These are phyloP conservation scores for Hura crepitans DNA, from an alignment of 441 rosid species.

Conservation along the genomic window DNA sequence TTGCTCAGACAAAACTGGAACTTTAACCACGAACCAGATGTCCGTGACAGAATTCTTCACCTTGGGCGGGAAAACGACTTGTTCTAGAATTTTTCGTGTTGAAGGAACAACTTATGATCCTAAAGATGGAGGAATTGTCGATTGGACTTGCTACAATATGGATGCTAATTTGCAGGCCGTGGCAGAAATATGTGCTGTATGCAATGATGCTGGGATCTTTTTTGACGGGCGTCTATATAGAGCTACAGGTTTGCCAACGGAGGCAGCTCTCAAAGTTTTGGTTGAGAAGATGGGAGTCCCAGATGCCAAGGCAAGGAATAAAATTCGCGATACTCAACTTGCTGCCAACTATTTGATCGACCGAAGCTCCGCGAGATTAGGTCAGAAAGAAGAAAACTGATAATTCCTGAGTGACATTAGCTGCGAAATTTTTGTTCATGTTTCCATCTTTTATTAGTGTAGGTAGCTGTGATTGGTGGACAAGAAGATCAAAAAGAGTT, in stretches of 20 bases:
- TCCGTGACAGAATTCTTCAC: slow-evolving; percentile 78
- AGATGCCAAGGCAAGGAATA: slow-evolving; percentile 44
- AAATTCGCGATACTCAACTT: slow-evolving; percentile 46
- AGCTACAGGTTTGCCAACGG: slow-evolving; percentile 91
- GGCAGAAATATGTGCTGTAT: slow-evolving; percentile 77
- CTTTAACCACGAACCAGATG: slow-evolving; percentile 90
- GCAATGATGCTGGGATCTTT: slow-evolving; percentile 80
- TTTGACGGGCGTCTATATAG: slow-evolving; percentile 66
- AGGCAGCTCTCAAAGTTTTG: slow-evolving; percentile 87
- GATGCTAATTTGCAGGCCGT: slow-evolving; percentile 79
- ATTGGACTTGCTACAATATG: slow-evolving; percentile 78
- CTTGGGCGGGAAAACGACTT: slow-evolving; percentile 57
- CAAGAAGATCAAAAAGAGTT: slow-evolving; percentile 53
- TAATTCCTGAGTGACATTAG: background rate
- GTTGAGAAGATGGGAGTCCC: slow-evolving; percentile 93
- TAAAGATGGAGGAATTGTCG: slow-evolving; percentile 78
- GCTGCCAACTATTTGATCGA: slow-evolving; percentile 56
- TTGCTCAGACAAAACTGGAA: slow-evolving; percentile 91
- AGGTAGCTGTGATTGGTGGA: slow-evolving; percentile 85
- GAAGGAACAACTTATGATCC: slow-evolving; percentile 93
- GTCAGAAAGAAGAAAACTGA: slow-evolving; percentile 33
- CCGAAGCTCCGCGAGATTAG: slow-evolving; percentile 54
- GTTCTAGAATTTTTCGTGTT: slow-evolving; percentile 52
- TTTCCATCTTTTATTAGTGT: slow-evolving; percentile 22
- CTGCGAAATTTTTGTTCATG: background rate